Evolutionary conservation across 208 protist genomes (phyloP), one percentile per base, ranked within the genome.

Genomic region (Acanthamoeba rhysodes): DNA sequence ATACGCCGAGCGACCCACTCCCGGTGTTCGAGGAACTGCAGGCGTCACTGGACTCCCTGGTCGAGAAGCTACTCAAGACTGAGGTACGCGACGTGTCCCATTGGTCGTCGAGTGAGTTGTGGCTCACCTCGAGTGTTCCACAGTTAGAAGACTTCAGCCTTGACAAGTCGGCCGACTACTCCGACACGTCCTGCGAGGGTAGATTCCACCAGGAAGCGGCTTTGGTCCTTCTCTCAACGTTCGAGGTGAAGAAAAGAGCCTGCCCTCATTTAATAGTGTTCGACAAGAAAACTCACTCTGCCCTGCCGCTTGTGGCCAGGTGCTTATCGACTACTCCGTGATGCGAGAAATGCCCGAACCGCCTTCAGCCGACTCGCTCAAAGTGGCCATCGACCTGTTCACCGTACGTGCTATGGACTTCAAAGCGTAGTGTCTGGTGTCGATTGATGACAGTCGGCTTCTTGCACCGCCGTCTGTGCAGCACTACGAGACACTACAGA

Each of bases 121-220:
- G 20, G 24, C 37, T 12, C 66, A 12, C 32, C 0, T 50, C 37
- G 37, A 41, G 85, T 27, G 4, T 92, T 48, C 22, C 8, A 12
- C 45, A 94, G 48, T n/a, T 94, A 20, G 90, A 94, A 41, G 90
- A 94, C 48, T 94, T 94, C 32, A 62, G 66, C n/a, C n/a, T 94
- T 2, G 90, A 94, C 27, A 50, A 55, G 41, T 80, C 90, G n/a
- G 66, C 64, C 37, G 90, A 94, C 68, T 94, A 80, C 45, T 72
- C 90, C 22, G 66, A 94, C 27, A 41, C 55, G 12, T 37, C 90
- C 14, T 94, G 90, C 27, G 64, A 94, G 66, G 90, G 90, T 48
- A 94, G 45, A 29, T 94, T 80, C 34, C 37, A 94, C 80, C 59
- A 94, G 37, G 90, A 94, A 50, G 90, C 62, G 9, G 90, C 90